These are phyloP conservation scores for Ramularia endophylla DNA, from an alignment of 2,329 filamentous ascomycete species.

Conservation along the genomic window DNA sequence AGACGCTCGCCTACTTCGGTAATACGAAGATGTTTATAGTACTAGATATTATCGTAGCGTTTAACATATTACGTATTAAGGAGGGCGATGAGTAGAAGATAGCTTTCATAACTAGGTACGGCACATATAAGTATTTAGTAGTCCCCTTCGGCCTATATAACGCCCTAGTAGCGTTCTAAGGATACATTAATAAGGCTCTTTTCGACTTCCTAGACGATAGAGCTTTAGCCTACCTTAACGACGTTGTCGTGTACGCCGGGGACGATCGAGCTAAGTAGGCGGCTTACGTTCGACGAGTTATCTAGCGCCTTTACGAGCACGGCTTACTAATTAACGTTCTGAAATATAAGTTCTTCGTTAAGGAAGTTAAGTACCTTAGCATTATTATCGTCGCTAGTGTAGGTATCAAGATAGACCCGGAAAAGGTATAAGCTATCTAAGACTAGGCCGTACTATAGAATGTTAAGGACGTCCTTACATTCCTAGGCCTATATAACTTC, in stretches of 20 bases:
- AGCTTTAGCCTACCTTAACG: constrained; percentile 21
- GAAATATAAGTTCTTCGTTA: constrained; percentile 12
- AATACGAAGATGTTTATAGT: constrained; percentile 18
- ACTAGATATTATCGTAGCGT: constrained; percentile 21
- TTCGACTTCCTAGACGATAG: constrained; percentile 21
- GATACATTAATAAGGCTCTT: constrained; percentile 24
- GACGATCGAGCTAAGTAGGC: constrained; percentile 22
- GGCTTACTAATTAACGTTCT: constrained; percentile 10
- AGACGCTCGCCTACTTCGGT: constrained; percentile 17
- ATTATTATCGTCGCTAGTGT: constrained; percentile 14
- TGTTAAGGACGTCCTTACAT: constrained; percentile 1
- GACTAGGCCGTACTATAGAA: neutral
- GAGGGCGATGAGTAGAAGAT: constrained; percentile 18
- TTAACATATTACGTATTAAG: constrained; percentile 22
- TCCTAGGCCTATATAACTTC: neutral
- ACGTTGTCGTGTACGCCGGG: constrained; percentile 26
- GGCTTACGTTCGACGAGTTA: constrained; percentile 22
- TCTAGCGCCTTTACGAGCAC: constrained; percentile 17
- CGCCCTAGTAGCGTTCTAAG: constrained; percentile 18
- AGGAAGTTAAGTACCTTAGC: constrained; percentile 25
- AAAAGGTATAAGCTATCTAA: constrained; percentile 4
- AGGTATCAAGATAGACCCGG: constrained; percentile 17
- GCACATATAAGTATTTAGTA: constrained; percentile 22
- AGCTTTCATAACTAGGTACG: constrained; percentile 17
- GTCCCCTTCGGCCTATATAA: constrained; percentile 25